Conservation (phyloP, 2,329 filamentous ascomycete species). For the Fusarium nodosum region DNA sequence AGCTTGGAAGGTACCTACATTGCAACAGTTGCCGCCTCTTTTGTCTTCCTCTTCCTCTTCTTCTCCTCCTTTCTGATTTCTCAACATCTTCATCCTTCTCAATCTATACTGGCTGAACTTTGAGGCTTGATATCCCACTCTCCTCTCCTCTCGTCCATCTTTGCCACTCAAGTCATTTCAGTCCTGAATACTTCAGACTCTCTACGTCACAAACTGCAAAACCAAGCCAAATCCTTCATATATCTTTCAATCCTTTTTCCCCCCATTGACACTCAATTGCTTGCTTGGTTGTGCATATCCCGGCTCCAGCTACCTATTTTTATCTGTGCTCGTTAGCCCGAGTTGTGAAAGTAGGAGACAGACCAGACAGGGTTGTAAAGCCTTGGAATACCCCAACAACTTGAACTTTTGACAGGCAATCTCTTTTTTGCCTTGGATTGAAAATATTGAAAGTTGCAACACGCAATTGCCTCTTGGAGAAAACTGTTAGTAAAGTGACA, state of each 20-base stretch:
- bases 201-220: not conserved
- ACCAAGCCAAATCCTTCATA: not conserved
- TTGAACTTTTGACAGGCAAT: slow-evolving; percentile 1
- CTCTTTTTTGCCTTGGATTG: slow-evolving; percentile 8
- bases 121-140: slow-evolving; percentile 14
- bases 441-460: slow-evolving; percentile 19
- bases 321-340: slow-evolving; percentile 33
- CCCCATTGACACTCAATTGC: not conserved
- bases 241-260: not conserved
- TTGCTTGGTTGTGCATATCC: slow-evolving; percentile 34
- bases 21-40: slow-evolving; percentile 21
- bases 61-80: not conserved
- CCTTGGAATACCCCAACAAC: slow-evolving; percentile 27
- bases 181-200: not conserved
- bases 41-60: not conserved
- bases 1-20: not conserved
- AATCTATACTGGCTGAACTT: slow-evolving; percentile 21
- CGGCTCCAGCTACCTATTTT: slow-evolving; percentile 32
- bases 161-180: slow-evolving; percentile 7
- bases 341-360: slow-evolving; percentile 20
- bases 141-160: slow-evolving; percentile 9
- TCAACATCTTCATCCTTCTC: not conserved
- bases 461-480: not conserved
- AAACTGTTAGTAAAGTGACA: slow-evolving; percentile 34
- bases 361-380: slow-evolving; percentile 28